Conservation (phyloP, 1,284 basidiomycete genomes). For the Pseudozyma sp. region DNA sequence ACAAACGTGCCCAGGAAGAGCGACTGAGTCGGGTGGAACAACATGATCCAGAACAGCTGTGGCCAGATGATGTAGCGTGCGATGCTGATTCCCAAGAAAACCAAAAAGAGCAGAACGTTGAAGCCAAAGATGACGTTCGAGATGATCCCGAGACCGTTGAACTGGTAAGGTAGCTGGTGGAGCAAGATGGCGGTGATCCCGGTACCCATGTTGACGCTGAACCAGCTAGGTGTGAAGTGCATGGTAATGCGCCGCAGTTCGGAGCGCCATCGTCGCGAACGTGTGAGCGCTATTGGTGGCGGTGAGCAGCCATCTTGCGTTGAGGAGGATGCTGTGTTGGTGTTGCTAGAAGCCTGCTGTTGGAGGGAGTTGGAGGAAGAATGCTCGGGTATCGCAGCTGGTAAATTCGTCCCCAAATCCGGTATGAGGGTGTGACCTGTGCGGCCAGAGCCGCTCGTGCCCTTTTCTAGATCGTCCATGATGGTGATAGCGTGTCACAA, state of each 20-base stretch:
- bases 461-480: slow-evolving; percentile 10
- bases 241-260: slow-evolving; percentile 37
- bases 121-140: slow-evolving; percentile 75
- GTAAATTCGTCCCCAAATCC: slow-evolving; percentile 1
- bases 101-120: slow-evolving; percentile 76
- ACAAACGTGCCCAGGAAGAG: slow-evolving; percentile 78
- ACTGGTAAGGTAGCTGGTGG: slow-evolving; percentile 71
- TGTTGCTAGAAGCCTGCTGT: slow-evolving; percentile 9
- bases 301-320: slow-evolving; percentile 4
- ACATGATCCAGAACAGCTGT: slow-evolving; percentile 73
- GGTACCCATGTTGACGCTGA: slow-evolving; percentile 69
- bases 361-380: not conserved
- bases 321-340: not conserved
- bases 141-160: slow-evolving; percentile 69
- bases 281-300: slow-evolving; percentile 3
- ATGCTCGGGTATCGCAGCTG: not conserved
- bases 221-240: slow-evolving; percentile 60
- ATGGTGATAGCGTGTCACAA: not conserved
- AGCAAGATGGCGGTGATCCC: slow-evolving; percentile 71
- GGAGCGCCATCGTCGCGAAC: slow-evolving; percentile 19
- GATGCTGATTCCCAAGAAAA: slow-evolving; percentile 71
- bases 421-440: not conserved
- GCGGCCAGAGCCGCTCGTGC: not conserved
- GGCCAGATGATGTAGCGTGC: slow-evolving; percentile 75
- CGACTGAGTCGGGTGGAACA: slow-evolving; percentile 76